phyloP scores from a whole-genome alignment of 306 rosid species.

The Castanea crenata region DNA sequence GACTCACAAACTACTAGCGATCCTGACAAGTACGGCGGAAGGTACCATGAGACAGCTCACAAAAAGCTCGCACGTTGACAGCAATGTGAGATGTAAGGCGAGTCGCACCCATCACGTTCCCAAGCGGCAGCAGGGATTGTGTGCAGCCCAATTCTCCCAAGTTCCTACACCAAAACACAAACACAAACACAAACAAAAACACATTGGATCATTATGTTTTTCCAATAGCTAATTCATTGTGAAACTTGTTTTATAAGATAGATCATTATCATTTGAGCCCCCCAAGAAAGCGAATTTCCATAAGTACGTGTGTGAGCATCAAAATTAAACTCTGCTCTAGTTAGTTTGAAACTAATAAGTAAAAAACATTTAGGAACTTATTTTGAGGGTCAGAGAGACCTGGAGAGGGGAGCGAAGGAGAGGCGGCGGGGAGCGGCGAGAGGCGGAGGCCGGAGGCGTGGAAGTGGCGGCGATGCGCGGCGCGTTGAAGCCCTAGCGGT shows the following conservation, averaged over 20 bases:
- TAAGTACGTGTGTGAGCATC: background rate
- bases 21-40: slow-evolving; percentile 96
- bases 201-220: background rate
- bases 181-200: background rate
- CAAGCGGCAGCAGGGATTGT: slow-evolving; percentile 66
- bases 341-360: background rate
- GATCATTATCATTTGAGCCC: background rate
- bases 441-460: slow-evolving; percentile 63
- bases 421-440: slow-evolving; percentile 67
- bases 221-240: too few relatives aligned
- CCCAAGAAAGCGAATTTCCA: background rate
- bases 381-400: slow-evolving; percentile 26
- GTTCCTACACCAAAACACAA: slow-evolving; percentile 39
- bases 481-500: slow-evolving; percentile 58
- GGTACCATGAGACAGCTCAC: slow-evolving; percentile 97
- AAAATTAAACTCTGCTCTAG: background rate
- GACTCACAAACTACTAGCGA: slow-evolving; percentile 99
- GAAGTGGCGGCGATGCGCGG: slow-evolving; percentile 60
- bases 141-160: slow-evolving; percentile 80
- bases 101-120: slow-evolving; percentile 37
- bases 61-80: slow-evolving; percentile 58
- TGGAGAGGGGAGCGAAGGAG: slow-evolving; percentile 55
- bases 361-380: too few relatives aligned
- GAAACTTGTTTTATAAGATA: too few relatives aligned
- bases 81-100: slow-evolving; percentile 62